A percentile compares a stretch with the other conserved stretches of the same genome.
Conservation (phyloP, 2,329 filamentous ascomycete genomes). For the Aschersonia sp. region DNA sequence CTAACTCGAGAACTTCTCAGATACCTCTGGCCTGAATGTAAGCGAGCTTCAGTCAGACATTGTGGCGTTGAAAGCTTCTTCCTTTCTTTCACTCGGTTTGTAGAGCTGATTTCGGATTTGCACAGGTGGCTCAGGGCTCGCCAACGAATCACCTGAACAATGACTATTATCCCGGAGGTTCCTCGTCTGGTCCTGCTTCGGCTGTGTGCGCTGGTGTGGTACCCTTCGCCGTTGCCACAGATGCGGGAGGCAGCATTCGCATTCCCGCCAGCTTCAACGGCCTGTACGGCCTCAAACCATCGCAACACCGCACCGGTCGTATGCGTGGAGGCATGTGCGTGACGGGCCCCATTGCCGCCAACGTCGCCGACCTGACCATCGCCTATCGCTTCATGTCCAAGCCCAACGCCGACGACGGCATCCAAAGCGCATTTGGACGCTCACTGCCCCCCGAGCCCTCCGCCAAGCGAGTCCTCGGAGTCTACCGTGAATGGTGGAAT, state of each 20-base stretch:
- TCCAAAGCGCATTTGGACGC: slow-evolving; percentile 49
- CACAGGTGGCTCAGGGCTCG: slow-evolving; percentile 49
- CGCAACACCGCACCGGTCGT: slow-evolving; percentile 52
- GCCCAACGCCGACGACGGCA: slow-evolving; percentile 48
- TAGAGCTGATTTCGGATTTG: not conserved
- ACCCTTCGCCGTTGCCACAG: slow-evolving; percentile 61
- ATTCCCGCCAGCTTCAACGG: slow-evolving; percentile 66
- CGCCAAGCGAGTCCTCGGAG: slow-evolving; percentile 51
- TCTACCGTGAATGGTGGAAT: slow-evolving; percentile 40
- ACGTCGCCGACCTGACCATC: slow-evolving; percentile 61
- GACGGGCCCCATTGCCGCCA: slow-evolving; percentile 61
- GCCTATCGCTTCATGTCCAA: slow-evolving; percentile 71
- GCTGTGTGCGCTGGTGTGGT: slow-evolving; percentile 55
- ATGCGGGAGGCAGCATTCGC: slow-evolving; percentile 63
- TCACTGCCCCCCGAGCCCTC: slow-evolving; percentile 29
- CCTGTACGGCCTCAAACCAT: slow-evolving; percentile 68
- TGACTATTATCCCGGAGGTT: slow-evolving; percentile 67
- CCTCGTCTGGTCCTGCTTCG: slow-evolving; percentile 64
- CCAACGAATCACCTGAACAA: slow-evolving; percentile 66
- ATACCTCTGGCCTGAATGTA: slow-evolving; percentile 72
- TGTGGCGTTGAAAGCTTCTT: not conserved
- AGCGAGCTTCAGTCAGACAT: slow-evolving; percentile 5
- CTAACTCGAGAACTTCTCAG: slow-evolving; percentile 15
- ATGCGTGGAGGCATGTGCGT: slow-evolving; percentile 44
- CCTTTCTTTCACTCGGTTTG: not conserved